Evolutionary conservation across 805 yeast species (phyloP).

Genomic region (Wickerhamiella brachini): DNA sequence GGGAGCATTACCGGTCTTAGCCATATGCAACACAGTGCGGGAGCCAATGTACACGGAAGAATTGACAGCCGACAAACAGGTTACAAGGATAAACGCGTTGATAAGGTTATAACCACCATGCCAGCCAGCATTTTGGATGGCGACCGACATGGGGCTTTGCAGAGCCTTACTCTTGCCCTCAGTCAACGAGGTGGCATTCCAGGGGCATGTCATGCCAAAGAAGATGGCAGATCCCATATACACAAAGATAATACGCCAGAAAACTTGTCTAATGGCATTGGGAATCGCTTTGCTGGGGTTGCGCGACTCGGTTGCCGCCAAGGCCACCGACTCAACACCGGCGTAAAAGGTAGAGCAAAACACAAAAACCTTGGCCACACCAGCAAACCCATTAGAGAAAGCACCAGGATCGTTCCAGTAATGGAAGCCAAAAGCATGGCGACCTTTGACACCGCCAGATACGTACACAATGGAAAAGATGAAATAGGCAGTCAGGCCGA

Average conservation of each 20-base stretch:
- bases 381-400: slow-evolving; percentile 31
- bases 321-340: slow-evolving; percentile 46
- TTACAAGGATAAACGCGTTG: slow-evolving; percentile 48
- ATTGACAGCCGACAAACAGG: slow-evolving; percentile 57
- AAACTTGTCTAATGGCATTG: slow-evolving; percentile 42
- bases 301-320: slow-evolving; percentile 51
- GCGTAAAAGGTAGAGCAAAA: slow-evolving; percentile 48
- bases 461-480: slow-evolving; percentile 42
- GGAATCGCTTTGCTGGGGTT: slow-evolving; percentile 52
- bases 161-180: slow-evolving; percentile 32
- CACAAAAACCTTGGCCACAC: slow-evolving; percentile 35
- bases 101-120: slow-evolving; percentile 37
- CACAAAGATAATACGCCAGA: slow-evolving; percentile 40
- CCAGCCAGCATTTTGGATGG: slow-evolving; percentile 40
- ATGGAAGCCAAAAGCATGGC: slow-evolving; percentile 42
- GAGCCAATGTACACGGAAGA: slow-evolving; percentile 57
- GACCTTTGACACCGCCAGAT: slow-evolving; percentile 39
- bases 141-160: slow-evolving; percentile 38
- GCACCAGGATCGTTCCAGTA: slow-evolving; percentile 47
- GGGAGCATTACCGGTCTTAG: slow-evolving; percentile 49
- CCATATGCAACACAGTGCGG: slow-evolving; percentile 50
- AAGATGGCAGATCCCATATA: slow-evolving; percentile 45
- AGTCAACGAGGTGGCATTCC: slow-evolving; percentile 33
- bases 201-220: slow-evolving; percentile 51
- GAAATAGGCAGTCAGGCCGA: slow-evolving; percentile 44